A percentile compares a stretch with the other conserved stretches of the same genome.
phyloP scores from a whole-genome alignment of 2,329 filamentous ascomycete genomes.

The Teratosphaeria viscida region DNA sequence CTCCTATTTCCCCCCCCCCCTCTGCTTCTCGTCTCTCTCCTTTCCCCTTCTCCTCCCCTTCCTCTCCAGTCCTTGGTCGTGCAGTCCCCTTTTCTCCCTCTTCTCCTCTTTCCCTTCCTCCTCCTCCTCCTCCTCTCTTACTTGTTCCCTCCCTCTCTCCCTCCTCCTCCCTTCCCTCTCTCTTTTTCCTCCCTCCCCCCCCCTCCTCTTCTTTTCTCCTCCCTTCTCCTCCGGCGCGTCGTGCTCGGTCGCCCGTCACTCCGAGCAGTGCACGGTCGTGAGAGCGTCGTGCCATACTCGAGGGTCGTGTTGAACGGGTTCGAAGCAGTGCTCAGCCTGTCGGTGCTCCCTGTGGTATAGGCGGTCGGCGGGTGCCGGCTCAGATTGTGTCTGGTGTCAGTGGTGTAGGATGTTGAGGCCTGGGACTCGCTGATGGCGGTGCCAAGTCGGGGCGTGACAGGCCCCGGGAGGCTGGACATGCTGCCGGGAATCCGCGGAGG shows the following conservation, averaged over 20 bases:
- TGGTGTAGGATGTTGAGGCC: not conserved
- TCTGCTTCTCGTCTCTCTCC: no score
- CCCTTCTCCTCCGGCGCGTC: no score
- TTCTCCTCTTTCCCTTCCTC: no score
- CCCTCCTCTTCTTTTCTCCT: no score
- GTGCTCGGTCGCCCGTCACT: slow-evolving; percentile 16
- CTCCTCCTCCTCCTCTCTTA: no score
- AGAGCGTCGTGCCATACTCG: slow-evolving; percentile 15
- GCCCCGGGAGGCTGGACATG: not conserved
- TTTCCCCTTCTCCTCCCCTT: no score
- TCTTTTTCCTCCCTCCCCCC: no score
- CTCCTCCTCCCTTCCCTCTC: no score
- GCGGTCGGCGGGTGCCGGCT: not conserved
- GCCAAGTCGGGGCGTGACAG: not conserved
- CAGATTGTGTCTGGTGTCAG: not conserved
- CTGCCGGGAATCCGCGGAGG: not conserved
- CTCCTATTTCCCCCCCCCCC: no score
- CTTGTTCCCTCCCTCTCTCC: no score
- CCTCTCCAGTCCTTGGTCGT: slow-evolving; percentile 44
- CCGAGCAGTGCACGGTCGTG: slow-evolving; percentile 14
- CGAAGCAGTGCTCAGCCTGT: slow-evolving; percentile 2
- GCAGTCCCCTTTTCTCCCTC: no score
- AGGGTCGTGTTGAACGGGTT: slow-evolving; percentile 6
- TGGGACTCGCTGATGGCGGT: not conserved
- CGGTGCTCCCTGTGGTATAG: not conserved